These are phyloP conservation scores for Sporisorium exsertum DNA, from an alignment of 1,284 basidiomycete genomes.

Conservation along the genomic window DNA sequence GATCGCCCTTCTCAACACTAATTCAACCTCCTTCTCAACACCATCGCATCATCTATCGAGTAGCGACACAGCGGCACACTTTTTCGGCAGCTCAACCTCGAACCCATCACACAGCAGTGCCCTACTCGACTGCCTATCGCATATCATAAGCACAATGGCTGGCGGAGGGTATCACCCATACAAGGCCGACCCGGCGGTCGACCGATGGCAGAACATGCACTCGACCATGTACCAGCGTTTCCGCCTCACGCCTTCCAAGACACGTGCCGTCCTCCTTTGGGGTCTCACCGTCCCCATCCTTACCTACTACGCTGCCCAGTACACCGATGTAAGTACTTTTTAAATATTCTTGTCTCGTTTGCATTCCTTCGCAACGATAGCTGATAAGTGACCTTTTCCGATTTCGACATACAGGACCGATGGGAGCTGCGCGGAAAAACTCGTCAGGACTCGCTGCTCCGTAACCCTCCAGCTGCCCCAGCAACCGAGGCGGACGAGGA, in stretches of 20 bases:
- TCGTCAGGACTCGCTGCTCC: conserved; percentile 51
- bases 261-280: conserved; percentile 51
- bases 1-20: conserved; percentile 15
- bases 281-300: conserved; percentile 54
- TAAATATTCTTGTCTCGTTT: too few relatives aligned
- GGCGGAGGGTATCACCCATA: conserved; percentile 63
- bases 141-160: conserved; percentile 50
- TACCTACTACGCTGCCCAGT: conserved; percentile 49
- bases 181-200: conserved; percentile 65
- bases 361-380: not conserved
- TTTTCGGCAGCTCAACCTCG: not conserved
- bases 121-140: not conserved
- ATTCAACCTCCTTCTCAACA: conserved; percentile 5
- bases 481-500: conserved; percentile 25
- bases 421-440: conserved; percentile 63
- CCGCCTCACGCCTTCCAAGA: conserved; percentile 56
- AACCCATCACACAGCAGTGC: not conserved
- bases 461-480: conserved; percentile 37
- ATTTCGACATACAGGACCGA: conserved; percentile 31
- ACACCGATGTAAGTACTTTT: conserved; percentile 58
- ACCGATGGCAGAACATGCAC: conserved; percentile 66
- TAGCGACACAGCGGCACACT: not conserved
- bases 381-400: not conserved
- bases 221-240: conserved; percentile 67
- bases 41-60: conserved; percentile 7